Evolutionary conservation across 75 land plant genomes (phyloP), one percentile per base, ranked within the genome.

Genomic region (Selaginella tamariscina): DNA sequence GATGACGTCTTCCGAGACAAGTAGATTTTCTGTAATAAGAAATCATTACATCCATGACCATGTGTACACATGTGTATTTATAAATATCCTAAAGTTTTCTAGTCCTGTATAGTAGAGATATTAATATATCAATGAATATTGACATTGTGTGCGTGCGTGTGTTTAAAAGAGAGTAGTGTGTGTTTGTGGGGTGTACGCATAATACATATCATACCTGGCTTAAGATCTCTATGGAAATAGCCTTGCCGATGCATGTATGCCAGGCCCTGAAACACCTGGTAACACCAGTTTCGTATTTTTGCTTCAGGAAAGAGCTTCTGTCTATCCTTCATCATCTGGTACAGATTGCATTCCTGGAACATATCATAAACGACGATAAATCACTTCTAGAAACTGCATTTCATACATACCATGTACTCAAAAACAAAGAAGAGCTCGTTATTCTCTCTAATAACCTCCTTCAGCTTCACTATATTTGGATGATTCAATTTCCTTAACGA

Each of bases 311-410:
- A 26, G 2, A 59, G 62, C 26, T 27, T 59, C 27, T 27, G 23
- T n/a, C 62, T 59, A n/a, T 59, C 62, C 26, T 59, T 59, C 62
- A 59, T 59, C 62, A 59, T 59, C 21, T 59, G 62, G 26, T 59
- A 59, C 5, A 59, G 26, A 26, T 59, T 59, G 62, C 62, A 59
- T n/a, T 59, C 62, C 62, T 59, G 62, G n/a, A 59, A 59, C 9
- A 2, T 2, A 59, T n/a, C n/a, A n/a, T n/a, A n/a, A n/a, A n/a
- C n/a, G n/a, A n/a, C n/a, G n/a, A n/a, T n/a, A n/a, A n/a, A n/a
- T n/a, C n/a, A n/a, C n/a, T n/a, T n/a, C n/a, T n/a, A n/a, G n/a
- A n/a, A n/a, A n/a, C n/a, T n/a, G n/a, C n/a, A n/a, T n/a, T n/a
- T n/a, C n/a, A n/a, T n/a, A n/a, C 5, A 21, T 59, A 59, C 62